Base-by-base conservation (phyloP, 768 basidiomycete genomes). In the Leccinum disarticulatum region DNA sequence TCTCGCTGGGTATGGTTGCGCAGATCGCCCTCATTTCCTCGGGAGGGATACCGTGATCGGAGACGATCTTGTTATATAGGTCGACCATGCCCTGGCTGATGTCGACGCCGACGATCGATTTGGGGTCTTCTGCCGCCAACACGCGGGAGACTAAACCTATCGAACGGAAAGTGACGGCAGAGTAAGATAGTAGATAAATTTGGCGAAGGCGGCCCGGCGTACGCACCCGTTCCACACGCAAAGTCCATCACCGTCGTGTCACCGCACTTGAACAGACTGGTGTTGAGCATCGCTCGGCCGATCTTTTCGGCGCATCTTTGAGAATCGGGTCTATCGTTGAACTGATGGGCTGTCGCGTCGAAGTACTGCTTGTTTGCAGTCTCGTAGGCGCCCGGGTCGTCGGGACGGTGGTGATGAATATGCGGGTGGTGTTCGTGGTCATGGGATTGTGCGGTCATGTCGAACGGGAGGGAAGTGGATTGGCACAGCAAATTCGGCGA, bases 31-130 rank as follows among this genome's bases (percentile, higher is more conserved):
- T 77, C 86, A 91, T 88, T 66, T 89, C 86, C 54, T 88, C 85
- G 1, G 77, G 72, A 1, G 79, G 65, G 38, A 90, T 81, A 5
- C 88, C 88, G 58, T 90, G 86, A 56, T 87, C 82, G 19, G 59
- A 59, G 13, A 84, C 83, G 22, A 78, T 76, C 54, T 73, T 66
- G 71, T 90, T 90, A 76, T 83, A 93, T 15, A 77, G 72, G 56
- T 90, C 84, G 9, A 92, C 87, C 77, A 86, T 82, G 1, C 73
- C 81, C 62, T 86, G 84, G 73, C 86, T 90, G 67, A 91, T 87
- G 67, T 93, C 91, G 15, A 89, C 84, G 10, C 90, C 91, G 15
- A 91, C 73, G 61, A 92, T 81, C 31, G 77, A 77, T 68, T 84
- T 87, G 50, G 81, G 81, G 63, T 87, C 75, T 2, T 84, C 77